Conservation (phyloP, 129 eudicot species). For the Lonicera japonica region DNA sequence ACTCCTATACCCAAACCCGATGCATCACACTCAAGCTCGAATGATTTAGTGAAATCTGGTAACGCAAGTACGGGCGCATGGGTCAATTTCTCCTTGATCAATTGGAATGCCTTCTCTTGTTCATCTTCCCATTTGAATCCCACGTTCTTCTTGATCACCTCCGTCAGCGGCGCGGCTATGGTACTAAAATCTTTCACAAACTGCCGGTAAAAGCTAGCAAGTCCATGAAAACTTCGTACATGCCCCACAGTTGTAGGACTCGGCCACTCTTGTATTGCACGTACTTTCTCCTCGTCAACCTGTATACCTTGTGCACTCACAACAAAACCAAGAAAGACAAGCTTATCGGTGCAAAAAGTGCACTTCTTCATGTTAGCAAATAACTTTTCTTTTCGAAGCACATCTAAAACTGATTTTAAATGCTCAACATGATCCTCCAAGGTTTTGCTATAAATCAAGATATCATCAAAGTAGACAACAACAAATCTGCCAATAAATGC, state of each 20-base stretch:
- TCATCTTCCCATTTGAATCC: not conserved
- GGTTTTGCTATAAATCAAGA: not conserved
- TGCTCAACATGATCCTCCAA: not conserved
- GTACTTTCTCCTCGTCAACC: slow-evolving; percentile 6
- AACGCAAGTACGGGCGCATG: not conserved
- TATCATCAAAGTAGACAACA: not conserved
- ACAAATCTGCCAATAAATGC: not conserved
- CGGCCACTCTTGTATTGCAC: slow-evolving; percentile 15
- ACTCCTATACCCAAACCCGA: too few species aligned
- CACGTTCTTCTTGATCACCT: not conserved
- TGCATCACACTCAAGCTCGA: not conserved
- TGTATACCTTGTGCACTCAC: slow-evolving; percentile 1
- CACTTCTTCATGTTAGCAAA: slow-evolving; percentile 5
- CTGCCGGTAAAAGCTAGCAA: slow-evolving; percentile 4
- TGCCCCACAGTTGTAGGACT: not conserved
- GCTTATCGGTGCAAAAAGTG: not conserved
- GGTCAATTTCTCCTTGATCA: not conserved
- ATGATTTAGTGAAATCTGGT: slow-evolving; percentile 2
- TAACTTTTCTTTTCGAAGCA: not conserved
- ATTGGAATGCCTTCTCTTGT: not conserved
- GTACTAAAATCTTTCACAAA: not conserved
- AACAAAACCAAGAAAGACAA: slow-evolving; percentile 10
- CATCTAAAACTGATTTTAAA: not conserved
- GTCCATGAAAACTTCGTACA: slow-evolving; percentile 11
- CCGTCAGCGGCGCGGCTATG: slow-evolving; percentile 5